Conservation (phyloP, 352 stramenopile species). For the Plasmopara halstedii region DNA sequence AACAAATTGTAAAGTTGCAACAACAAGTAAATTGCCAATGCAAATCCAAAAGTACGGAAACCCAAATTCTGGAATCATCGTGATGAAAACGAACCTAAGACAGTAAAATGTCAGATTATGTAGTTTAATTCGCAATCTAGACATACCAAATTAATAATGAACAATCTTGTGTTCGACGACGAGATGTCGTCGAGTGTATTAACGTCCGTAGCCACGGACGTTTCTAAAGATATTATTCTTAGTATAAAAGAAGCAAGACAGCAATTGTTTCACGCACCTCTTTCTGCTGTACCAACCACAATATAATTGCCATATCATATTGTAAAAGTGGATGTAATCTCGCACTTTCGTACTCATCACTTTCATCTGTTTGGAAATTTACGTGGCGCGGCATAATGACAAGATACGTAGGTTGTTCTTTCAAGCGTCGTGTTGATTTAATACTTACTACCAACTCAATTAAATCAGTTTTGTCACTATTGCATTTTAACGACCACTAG, state of each 20-base stretch:
- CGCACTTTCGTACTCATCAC: constrained; percentile 4
- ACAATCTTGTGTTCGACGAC: constrained; percentile 45
- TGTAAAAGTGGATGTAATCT: constrained; percentile 45
- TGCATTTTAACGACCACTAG: not conserved
- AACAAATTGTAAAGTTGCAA: constrained; percentile 42
- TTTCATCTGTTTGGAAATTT: constrained; percentile 18
- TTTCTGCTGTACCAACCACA: constrained; percentile 28
- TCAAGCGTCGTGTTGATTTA: constrained; percentile 17
- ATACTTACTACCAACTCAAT: not conserved
- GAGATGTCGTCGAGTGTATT: constrained; percentile 49
- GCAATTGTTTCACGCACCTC: constrained; percentile 19
- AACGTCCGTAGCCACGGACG: constrained; percentile 28
- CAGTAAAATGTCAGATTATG: constrained; percentile 3
- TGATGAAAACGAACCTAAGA: constrained; percentile 56
- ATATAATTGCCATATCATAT: constrained; percentile 40
- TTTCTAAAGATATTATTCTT: constrained; percentile 2
- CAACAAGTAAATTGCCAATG: constrained; percentile 42
- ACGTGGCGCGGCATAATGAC: constrained; percentile 14
- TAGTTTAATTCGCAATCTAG: not conserved
- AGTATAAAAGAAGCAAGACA: not conserved
- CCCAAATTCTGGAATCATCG: constrained; percentile 42
- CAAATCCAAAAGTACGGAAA: constrained; percentile 67
- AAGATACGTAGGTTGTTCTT: constrained; percentile 18
- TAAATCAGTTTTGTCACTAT: not conserved
- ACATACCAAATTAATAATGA: constrained; percentile 56